phyloP scores from a whole-genome alignment of 164 flowering plant genomes.

The Umbellularia californica region DNA sequence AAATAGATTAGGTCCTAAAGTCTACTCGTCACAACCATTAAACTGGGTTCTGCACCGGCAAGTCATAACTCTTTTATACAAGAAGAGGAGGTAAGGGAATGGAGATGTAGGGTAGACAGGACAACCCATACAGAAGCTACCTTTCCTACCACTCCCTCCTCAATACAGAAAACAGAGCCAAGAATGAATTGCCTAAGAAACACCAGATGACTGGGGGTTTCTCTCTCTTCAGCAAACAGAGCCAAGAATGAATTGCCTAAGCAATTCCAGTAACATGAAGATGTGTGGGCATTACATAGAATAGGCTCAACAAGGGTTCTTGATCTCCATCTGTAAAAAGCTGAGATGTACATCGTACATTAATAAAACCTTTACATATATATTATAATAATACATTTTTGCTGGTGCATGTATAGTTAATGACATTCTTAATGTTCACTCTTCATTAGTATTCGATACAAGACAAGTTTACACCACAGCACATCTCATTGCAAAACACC shows the following conservation, averaged over 20 bases:
- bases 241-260: too few relatives aligned
- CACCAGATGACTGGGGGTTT: conserved; percentile 17
- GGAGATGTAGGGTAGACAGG: not conserved
- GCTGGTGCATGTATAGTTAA: too few relatives aligned
- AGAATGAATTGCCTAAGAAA: conserved; percentile 19
- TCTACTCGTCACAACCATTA: not conserved
- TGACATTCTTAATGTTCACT: too few relatives aligned
- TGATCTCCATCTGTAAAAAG: not conserved
- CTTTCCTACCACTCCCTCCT: not conserved
- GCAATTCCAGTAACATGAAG: not conserved
- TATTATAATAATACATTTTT: too few relatives aligned
- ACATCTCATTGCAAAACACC: too few relatives aligned
- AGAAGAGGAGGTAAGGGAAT: conserved; percentile 1
- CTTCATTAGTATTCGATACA: too few relatives aligned
- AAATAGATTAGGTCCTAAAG: not conserved
- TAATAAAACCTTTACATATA: too few relatives aligned
- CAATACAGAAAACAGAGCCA: conserved; percentile 1
- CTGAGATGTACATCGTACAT: too few relatives aligned
- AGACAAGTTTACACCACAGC: too few relatives aligned
- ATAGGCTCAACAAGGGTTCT: not conserved
- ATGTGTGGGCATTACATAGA: too few relatives aligned
- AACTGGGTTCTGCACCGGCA: not conserved
- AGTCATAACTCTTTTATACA: not conserved
- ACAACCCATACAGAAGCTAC: not conserved
- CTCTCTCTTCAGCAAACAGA: conserved; percentile 22